Evolutionary conservation across 441 rosid genomes (phyloP).

Genomic region (Mallotus repandus): DNA sequence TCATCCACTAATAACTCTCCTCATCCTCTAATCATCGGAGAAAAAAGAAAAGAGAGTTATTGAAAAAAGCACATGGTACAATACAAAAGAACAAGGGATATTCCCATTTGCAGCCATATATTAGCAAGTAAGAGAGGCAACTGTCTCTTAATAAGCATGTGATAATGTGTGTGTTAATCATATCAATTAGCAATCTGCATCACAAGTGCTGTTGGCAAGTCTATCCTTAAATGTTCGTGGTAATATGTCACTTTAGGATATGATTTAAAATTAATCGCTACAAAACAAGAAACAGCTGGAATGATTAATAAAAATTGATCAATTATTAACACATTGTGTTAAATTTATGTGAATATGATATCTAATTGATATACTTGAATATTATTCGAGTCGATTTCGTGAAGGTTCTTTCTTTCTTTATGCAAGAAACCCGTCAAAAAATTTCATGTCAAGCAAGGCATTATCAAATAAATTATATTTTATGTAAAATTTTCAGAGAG

Average conservation of each 20-base stretch:
- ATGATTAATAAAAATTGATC: neutral
- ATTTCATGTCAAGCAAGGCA: too few relatives aligned
- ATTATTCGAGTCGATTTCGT: too few relatives aligned
- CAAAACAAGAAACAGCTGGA: constrained; percentile 13
- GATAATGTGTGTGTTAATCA: neutral
- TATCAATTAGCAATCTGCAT: neutral
- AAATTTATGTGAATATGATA: too few relatives aligned
- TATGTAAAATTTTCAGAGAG: too few relatives aligned
- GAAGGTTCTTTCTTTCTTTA: too few relatives aligned
- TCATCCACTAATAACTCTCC: too few relatives aligned
- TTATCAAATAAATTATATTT: too few relatives aligned
- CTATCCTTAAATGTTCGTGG: neutral
- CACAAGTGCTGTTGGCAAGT: neutral
- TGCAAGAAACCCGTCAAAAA: too few relatives aligned
- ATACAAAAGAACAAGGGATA: neutral
- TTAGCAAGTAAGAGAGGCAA: neutral
- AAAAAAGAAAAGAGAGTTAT: neutral
- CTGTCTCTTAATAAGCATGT: neutral
- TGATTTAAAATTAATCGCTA: neutral
- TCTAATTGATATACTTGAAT: too few relatives aligned
- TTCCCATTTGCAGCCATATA: neutral
- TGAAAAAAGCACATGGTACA: neutral
- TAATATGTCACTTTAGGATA: neutral
- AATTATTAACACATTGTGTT: too few relatives aligned
- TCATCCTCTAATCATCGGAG: too few relatives aligned